Base-by-base conservation (phyloP, 495 filamentous ascomycete species). In the Talaromyces borbonicus region DNA sequence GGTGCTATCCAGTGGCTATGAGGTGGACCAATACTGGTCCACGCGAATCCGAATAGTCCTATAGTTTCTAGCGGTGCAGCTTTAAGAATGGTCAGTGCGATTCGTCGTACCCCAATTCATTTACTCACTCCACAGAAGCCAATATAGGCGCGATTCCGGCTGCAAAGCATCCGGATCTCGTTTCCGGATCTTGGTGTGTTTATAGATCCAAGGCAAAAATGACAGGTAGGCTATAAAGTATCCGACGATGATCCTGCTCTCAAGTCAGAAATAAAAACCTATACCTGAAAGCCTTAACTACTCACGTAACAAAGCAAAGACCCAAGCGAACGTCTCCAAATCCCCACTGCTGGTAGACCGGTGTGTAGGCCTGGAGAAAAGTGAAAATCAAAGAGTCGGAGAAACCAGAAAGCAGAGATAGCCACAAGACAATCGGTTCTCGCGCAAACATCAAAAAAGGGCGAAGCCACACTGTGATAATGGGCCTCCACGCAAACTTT, bases 351-450 rank as follows among this genome's bases (percentile, higher is more conserved):
- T 65, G 54, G 56, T 78, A 84, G 6, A 83, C 77, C 9, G 78
- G 67, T 0, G 50, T 50, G 55, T 80, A 80, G 0, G 75, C 76
- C 49, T 83, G 73, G 45, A 83, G 72, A 58, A 83, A 81, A 60
- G 77, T 82, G 66, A 84, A 84, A 57, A 86, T 81, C 23, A 86
- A 68, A 26, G 81, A 80, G 52, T 86, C 82, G 22, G 69, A 74
- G 64, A 85, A 84, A n/a, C 82, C 82, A 36, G 72, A 78, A 25
- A 87, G 79, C 8, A 84, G 60, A 1, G 80, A 84, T 3, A 86
- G 61, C 11, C 63, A 69, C 6, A 83, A 57, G 9, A 86, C 82
- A 49, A 86, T 86, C 2, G 81, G 81, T 54, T 86, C 82, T 3
- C 72, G 78, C 8, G 79, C 41, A 56, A 85, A 82, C 79, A 86